These are phyloP conservation scores for Elsinoe perseae DNA, from an alignment of 2,329 filamentous ascomycete species.

Conservation along the genomic window DNA sequence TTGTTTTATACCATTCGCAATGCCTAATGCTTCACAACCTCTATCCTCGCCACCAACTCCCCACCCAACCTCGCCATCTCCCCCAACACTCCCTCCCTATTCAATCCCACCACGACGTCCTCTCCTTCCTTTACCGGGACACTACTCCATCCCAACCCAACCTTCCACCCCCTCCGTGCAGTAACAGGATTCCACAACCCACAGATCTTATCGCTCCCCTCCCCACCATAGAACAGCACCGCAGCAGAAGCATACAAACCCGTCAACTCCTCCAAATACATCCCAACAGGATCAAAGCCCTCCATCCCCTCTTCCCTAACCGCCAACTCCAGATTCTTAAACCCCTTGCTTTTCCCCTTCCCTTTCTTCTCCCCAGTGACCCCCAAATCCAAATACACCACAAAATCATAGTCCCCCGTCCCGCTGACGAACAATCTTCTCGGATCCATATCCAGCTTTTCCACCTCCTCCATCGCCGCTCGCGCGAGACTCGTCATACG, in stretches of 20 bases:
- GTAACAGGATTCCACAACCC: constrained; percentile 58
- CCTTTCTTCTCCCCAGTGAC: constrained; percentile 36
- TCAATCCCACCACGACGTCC: constrained; percentile 51
- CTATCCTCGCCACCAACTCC: constrained; percentile 58
- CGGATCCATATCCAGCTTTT: constrained; percentile 34
- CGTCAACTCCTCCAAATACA: constrained; percentile 61
- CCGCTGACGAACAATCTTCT: constrained; percentile 63
- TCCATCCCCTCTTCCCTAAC: constrained; percentile 44
- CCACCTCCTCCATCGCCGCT: constrained; percentile 57
- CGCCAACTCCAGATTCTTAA: constrained; percentile 65
- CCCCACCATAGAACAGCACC: constrained; percentile 68
- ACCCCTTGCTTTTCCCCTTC: constrained; percentile 45
- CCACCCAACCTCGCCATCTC: constrained; percentile 61
- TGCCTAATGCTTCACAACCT: constrained; percentile 34
- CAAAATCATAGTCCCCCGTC: constrained; percentile 72
- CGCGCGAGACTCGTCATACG: constrained; percentile 76
- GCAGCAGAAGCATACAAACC: constrained; percentile 59
- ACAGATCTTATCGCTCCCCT: constrained; percentile 50
- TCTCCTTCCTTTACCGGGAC: constrained; percentile 42
- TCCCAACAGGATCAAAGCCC: constrained; percentile 52
- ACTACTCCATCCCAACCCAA: constrained; percentile 62
- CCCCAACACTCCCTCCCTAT: constrained; percentile 58
- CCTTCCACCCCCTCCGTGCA: constrained; percentile 55
- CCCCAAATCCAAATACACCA: constrained; percentile 62
- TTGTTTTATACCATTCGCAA: neutral